Base-by-base conservation (phyloP, 345 rosid species). In the Combretum micranthum region DNA sequence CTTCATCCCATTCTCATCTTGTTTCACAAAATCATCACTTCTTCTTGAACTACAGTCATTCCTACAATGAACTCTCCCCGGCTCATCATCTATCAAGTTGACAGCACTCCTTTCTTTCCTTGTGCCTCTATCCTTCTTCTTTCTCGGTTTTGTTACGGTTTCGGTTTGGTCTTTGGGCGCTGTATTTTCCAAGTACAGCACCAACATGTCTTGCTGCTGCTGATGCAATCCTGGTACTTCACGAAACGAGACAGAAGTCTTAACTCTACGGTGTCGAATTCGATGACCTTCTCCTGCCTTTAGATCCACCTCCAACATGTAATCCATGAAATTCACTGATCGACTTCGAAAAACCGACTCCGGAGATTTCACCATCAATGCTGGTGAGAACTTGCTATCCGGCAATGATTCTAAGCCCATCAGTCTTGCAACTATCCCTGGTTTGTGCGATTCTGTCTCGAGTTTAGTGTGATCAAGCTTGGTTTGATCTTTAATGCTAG, bases 281-380 rank as follows among this genome's bases (percentile, higher is more conserved):
- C 22, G 50, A 3, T 26, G 69, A n/a, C 73, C 63, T 11, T 76
- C 71, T 5, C 64, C 65, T 13, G 50, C 50, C 7, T 32, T 7
- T 15, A 64, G 56, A 22, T 83, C 71, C 19, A 64, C 59, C 55
- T 81, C 69, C 56, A 79, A 59, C 63, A 88, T 59, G 52, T 88
- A 86, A 63, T 92, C 98, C 88, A 86, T 72, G 72, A 88, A 92
- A 63, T 86, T 88, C 65, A 84, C 98, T 15, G 96, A 92, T 80
- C 82, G 72, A 61, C 95, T 86, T 47, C 96, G 70, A 1, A 80
- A 25, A 20, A 88, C 88, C 12, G 72, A 57, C 6, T 80, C 76
- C 9, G 84, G 75, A 37, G 61, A 39, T 47, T 67, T 72, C 18
- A 73, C 57, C 39, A 32, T 32, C 1, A 32, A 32, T 52, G 70